Conservation (phyloP, 2,329 filamentous ascomycete genomes). For the Hypoxylon sp. region DNA sequence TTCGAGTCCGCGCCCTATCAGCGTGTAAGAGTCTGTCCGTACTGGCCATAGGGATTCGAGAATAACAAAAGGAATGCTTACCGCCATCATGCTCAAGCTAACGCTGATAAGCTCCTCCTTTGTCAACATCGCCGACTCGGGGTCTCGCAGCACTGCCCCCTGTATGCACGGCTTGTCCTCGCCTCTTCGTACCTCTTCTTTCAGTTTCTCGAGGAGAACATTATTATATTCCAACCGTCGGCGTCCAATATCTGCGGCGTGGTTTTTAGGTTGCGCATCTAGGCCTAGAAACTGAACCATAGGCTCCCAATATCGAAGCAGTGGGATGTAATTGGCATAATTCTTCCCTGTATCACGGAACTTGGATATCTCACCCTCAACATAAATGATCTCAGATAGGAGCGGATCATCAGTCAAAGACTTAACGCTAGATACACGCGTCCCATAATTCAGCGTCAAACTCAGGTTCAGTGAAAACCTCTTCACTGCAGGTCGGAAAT, state of each 20-base stretch:
- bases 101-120: conserved; percentile 77
- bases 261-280: conserved; percentile 21
- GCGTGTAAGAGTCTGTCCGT: not conserved
- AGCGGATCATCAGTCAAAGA: conserved; percentile 59
- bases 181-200: conserved; percentile 70
- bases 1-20: conserved; percentile 50
- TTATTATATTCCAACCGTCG: conserved; percentile 72
- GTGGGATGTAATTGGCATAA: conserved; percentile 75
- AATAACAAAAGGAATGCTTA: conserved; percentile 5
- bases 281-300: conserved; percentile 57
- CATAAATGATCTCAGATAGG: conserved; percentile 71
- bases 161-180: conserved; percentile 77
- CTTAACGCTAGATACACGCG: conserved; percentile 57
- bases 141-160: conserved; percentile 76
- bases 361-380: conserved; percentile 73
- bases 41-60: not conserved
- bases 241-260: conserved; percentile 68
- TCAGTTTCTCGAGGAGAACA: conserved; percentile 69
- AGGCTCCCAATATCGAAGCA: conserved; percentile 69
- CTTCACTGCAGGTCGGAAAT: conserved; percentile 71
- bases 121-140: conserved; percentile 72
- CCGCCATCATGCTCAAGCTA: conserved; percentile 71
- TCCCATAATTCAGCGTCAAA: conserved; percentile 75
- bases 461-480: conserved; percentile 75
- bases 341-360: conserved; percentile 75